Evolutionary conservation across 78 protist genomes (phyloP).

Genomic region (Dictyostelium capitatum): DNA sequence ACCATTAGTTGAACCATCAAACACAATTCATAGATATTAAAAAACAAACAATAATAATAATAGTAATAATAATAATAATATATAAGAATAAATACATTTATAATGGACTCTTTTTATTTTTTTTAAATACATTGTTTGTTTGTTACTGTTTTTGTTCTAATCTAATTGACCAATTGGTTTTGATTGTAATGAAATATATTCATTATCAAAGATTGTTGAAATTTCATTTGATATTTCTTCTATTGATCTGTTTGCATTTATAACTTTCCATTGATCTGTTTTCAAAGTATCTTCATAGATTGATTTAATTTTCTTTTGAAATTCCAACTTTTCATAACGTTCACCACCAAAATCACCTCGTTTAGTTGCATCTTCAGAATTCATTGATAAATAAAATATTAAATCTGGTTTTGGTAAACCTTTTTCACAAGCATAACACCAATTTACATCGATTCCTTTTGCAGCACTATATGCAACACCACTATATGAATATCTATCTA

Average conservation of each 20-base stretch:
- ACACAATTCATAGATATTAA: conserved; percentile 46
- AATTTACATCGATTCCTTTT: conserved; percentile 91
- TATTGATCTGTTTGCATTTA: conserved; percentile 52
- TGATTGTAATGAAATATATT: not conserved
- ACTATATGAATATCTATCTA: conserved; percentile 93
- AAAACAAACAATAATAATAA: not conserved
- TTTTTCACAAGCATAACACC: conserved; percentile 91
- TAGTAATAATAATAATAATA: not conserved
- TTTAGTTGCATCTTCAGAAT: conserved; percentile 79
- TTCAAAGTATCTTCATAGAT: conserved; percentile 47
- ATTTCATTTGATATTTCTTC: conserved; percentile 49
- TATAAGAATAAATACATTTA: not conserved
- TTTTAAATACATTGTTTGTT: not conserved
- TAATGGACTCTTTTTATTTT: no score
- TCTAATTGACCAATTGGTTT: conserved; percentile 20
- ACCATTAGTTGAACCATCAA: conserved; percentile 41
- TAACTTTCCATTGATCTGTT: conserved; percentile 4
- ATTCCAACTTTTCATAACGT: conserved; percentile 89
- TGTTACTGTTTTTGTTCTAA: not conserved
- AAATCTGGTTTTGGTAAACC: conserved; percentile 94
- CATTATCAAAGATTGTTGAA: conserved; percentile 7
- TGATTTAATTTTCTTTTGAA: conserved; percentile 84
- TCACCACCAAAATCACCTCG: conserved; percentile 93
- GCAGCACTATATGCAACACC: conserved; percentile 96
- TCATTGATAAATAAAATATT: conserved; percentile 84